Conservation (phyloP, 495 filamentous ascomycete species). For the Penicillium longicatenatum region DNA sequence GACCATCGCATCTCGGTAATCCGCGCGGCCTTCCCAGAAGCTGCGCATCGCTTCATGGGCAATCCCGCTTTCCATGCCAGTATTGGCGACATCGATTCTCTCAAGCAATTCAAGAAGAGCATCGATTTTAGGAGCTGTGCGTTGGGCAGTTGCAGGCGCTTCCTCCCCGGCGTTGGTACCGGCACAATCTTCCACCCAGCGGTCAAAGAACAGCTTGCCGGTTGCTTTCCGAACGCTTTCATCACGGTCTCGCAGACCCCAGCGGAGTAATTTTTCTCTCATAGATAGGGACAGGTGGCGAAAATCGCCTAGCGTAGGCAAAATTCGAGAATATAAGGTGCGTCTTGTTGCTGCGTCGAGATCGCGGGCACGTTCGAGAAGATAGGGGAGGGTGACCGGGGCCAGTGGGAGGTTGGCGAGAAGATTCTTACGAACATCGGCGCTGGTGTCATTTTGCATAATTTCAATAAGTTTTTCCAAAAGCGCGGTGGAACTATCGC, state of each 20-base stretch:
- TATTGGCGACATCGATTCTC: constrained; percentile 88
- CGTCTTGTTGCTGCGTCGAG: constrained; percentile 79
- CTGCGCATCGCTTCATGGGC: constrained; percentile 89
- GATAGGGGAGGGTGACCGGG: constrained; percentile 79
- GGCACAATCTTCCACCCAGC: constrained; percentile 95
- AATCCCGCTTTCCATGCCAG: constrained; percentile 85
- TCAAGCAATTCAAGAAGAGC: constrained; percentile 88
- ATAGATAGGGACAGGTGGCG: constrained; percentile 92
- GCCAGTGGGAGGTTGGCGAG: constrained; percentile 86
- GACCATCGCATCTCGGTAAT: constrained; percentile 78
- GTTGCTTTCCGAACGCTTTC: constrained; percentile 93
- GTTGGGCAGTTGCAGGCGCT: constrained; percentile 42
- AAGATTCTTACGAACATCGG: constrained; percentile 85
- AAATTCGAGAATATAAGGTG: constrained; percentile 81
- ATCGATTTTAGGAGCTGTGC: constrained; percentile 65
- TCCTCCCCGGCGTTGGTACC: constrained; percentile 56
- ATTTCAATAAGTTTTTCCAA: constrained; percentile 85
- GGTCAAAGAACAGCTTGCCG: constrained; percentile 83
- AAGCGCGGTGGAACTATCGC: constrained; percentile 63
- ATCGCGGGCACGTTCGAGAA: constrained; percentile 90
- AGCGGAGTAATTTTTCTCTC: constrained; percentile 92
- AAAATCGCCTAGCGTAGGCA: constrained; percentile 93
- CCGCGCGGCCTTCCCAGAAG: constrained; percentile 93
- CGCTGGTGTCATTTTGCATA: constrained; percentile 91
- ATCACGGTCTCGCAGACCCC: constrained; percentile 93